Percentiles rank a stretch among this genome's conserved stretches.
Evolutionary conservation across 352 stramenopile genomes (phyloP).

Genomic region (Phytophthora vignae): DNA sequence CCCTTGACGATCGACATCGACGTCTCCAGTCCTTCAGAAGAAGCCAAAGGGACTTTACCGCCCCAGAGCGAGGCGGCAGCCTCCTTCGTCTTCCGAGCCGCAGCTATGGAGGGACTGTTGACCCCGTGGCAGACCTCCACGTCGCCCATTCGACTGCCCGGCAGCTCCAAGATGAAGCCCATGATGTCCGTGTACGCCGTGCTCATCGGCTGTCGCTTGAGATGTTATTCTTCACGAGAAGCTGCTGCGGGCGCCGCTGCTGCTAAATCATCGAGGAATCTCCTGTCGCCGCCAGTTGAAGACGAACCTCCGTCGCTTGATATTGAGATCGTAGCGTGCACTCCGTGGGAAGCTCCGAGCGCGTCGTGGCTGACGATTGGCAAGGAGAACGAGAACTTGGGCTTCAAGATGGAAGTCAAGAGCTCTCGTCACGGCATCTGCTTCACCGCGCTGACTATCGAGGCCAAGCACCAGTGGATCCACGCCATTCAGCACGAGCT

Average conservation of each 20-base stretch:
- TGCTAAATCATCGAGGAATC: constrained; percentile 5
- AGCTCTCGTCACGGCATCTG: constrained; percentile 24
- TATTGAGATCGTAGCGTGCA: constrained; percentile 47
- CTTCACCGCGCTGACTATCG: constrained; percentile 50
- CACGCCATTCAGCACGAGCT: constrained; percentile 65
- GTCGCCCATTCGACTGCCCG: constrained; percentile 25
- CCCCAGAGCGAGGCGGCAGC: not conserved
- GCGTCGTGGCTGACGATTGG: constrained; percentile 25
- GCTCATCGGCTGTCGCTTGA: constrained; percentile 43
- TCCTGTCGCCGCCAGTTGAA: constrained; percentile 3
- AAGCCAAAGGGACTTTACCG: not conserved
- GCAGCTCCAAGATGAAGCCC: constrained; percentile 35
- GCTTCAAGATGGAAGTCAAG: constrained; percentile 51
- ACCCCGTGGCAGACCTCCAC: constrained; percentile 45
- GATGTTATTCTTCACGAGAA: constrained; percentile 39
- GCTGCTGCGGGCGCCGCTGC: constrained; percentile 6
- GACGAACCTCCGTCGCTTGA: constrained; percentile 35
- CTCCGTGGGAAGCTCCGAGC: constrained; percentile 52
- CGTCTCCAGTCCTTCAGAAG: not conserved
- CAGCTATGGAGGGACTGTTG: constrained; percentile 64
- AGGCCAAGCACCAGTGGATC: constrained; percentile 60
- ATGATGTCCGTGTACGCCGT: constrained; percentile 43
- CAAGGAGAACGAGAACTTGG: constrained; percentile 42
- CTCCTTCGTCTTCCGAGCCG: constrained; percentile 37
- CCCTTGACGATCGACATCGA: not conserved